Percentiles rank a stretch among this genome's conserved stretches.
phyloP scores from a whole-genome alignment of 495 filamentous ascomycete genomes.

The Podospora sp. region DNA sequence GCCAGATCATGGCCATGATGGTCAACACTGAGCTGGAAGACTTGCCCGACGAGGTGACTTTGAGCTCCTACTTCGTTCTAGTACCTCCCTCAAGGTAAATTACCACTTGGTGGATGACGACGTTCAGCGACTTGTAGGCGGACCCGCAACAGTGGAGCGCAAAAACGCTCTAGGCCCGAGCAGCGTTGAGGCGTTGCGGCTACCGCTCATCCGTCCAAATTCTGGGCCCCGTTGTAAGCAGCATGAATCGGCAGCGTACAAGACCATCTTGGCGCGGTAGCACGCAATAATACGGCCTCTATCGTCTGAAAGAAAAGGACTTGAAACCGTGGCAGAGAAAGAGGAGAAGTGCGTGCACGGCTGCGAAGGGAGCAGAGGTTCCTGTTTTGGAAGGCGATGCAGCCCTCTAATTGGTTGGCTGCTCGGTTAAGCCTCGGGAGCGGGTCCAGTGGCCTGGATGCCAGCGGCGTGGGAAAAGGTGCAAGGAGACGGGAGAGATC shows the following conservation, averaged over 20 bases:
- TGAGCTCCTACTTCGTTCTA: background rate
- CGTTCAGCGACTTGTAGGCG: background rate
- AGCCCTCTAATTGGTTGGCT: slow-evolving; percentile 28
- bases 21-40: background rate
- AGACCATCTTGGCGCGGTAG: background rate
- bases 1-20: background rate
- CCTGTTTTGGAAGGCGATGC: slow-evolving; percentile 38
- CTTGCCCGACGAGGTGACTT: background rate
- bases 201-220: background rate
- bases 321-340: slow-evolving; percentile 2
- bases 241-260: background rate
- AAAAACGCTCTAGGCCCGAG: background rate
- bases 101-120: background rate
- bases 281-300: background rate
- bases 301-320: slow-evolving; percentile 5
- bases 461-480: slow-evolving; percentile 7
- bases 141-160: background rate
- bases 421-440: slow-evolving; percentile 36
- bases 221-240: background rate
- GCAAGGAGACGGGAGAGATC: background rate
- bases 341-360: slow-evolving; percentile 17
- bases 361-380: slow-evolving; percentile 20
- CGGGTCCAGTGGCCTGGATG: slow-evolving; percentile 9
- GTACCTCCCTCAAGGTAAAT: background rate
- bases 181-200: background rate